Conservation (phyloP, 805 yeast genomes). For the Myxozyma vanderwaltii region DNA sequence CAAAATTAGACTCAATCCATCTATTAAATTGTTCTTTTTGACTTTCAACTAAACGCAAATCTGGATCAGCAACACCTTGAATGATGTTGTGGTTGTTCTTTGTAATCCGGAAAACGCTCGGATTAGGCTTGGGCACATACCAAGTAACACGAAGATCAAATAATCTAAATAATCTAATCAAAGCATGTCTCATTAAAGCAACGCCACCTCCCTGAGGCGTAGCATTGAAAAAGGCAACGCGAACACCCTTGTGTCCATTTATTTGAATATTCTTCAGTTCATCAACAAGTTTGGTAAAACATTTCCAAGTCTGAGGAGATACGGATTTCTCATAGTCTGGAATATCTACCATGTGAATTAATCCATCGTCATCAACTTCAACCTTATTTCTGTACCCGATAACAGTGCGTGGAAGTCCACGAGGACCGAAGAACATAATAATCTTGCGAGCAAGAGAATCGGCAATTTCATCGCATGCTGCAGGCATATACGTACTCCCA, state of each 20-base stretch:
- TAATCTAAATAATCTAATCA: slow-evolving; percentile 24
- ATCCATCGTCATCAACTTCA: slow-evolving; percentile 25
- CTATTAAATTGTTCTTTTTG: slow-evolving; percentile 23
- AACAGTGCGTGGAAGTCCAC: slow-evolving; percentile 27
- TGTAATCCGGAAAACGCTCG: slow-evolving; percentile 32
- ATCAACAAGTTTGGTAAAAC: slow-evolving; percentile 17
- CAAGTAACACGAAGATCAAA: slow-evolving; percentile 27
- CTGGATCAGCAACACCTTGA: slow-evolving; percentile 32
- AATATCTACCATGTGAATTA: slow-evolving; percentile 31
- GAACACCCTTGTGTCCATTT: slow-evolving; percentile 28
- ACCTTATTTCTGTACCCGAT: slow-evolving; percentile 33
- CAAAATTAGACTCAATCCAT: slow-evolving; percentile 29
- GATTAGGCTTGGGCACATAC: slow-evolving; percentile 35
- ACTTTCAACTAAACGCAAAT: slow-evolving; percentile 14
- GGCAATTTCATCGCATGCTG: slow-evolving; percentile 31
- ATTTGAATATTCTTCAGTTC: slow-evolving; percentile 11
- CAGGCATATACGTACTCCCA: neutral
- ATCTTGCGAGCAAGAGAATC: slow-evolving; percentile 33
- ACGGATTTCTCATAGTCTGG: slow-evolving; percentile 16
- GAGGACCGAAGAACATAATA: slow-evolving; percentile 32
- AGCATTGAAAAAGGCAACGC: slow-evolving; percentile 32
- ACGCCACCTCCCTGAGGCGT: slow-evolving; percentile 36
- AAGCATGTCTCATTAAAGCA: slow-evolving; percentile 34
- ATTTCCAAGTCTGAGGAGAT: slow-evolving; percentile 29
- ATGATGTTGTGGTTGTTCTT: slow-evolving; percentile 33